Percentiles rank a stretch among this genome's conserved stretches.
Evolutionary conservation across 208 protist genomes (phyloP).

Genomic region (Porcisia deanei): DNA sequence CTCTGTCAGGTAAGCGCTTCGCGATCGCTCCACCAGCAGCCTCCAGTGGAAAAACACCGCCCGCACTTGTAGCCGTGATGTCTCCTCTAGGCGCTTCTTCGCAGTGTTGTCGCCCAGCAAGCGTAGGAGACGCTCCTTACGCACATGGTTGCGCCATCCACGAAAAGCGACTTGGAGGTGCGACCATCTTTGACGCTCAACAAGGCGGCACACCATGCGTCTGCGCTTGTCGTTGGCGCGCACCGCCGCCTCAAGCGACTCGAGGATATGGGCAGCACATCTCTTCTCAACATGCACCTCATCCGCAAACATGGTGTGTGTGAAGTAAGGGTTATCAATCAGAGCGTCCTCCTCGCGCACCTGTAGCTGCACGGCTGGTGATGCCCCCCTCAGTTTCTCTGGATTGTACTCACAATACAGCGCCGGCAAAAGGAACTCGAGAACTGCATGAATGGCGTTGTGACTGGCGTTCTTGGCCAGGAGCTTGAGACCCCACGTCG

Average conservation of each 20-base stretch:
- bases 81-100: slow-evolving; percentile 32
- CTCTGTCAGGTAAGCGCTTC: slow-evolving; percentile 76
- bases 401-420: slow-evolving; percentile 77
- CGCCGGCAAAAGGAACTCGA: slow-evolving; percentile 62
- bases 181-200: slow-evolving; percentile 26
- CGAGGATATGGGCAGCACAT: slow-evolving; percentile 34
- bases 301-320: slow-evolving; percentile 82
- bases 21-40: slow-evolving; percentile 60
- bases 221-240: slow-evolving; percentile 49
- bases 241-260: slow-evolving; percentile 40
- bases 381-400: slow-evolving; percentile 32
- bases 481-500: slow-evolving; percentile 76
- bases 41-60: slow-evolving; percentile 76
- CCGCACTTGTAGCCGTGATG: slow-evolving; percentile 32
- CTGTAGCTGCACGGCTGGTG: slow-evolving; percentile 60
- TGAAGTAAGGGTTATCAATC: slow-evolving; percentile 79
- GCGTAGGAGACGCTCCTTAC: slow-evolving; percentile 31
- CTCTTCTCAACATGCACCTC: slow-evolving; percentile 44
- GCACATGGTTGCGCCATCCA: slow-evolving; percentile 55
- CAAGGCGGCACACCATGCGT: slow-evolving; percentile 36
- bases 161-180: slow-evolving; percentile 41
- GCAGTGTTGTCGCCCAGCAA: slow-evolving; percentile 44
- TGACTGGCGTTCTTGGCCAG: slow-evolving; percentile 36
- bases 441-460: slow-evolving; percentile 38
- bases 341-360: slow-evolving; percentile 45